Base-by-base conservation (phyloP, 1,284 basidiomycete genomes). In the Malassezia restricta region DNA sequence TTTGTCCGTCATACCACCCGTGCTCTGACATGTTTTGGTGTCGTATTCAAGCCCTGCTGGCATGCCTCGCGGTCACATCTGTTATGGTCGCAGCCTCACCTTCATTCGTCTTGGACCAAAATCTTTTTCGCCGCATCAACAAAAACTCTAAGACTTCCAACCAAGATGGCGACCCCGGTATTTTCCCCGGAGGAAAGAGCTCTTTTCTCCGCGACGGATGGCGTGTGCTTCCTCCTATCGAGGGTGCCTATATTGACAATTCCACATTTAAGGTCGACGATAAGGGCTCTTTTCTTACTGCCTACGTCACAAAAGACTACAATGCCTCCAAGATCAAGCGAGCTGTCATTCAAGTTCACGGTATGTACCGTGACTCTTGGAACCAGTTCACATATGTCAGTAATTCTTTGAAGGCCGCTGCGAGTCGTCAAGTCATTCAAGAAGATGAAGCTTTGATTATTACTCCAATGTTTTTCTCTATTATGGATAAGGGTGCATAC, bases 361-460 rank as follows among this genome's bases (percentile, higher is more conserved):
- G 66, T 15, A 54, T 65, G 43, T 64, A 63, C 38, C 46, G 66
- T 7, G 67, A 68, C 47, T 54, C 64, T 1, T 69, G 66, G 65
- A 68, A 71, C 46, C 59, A 66, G 56, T 68, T 59, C 59, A 46
- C 60, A 11, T 70, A 64, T 50, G 41, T 63, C n/a, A 61, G 65
- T 45, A 24, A 65, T 6, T 58, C 68, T 3, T 63, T 58, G 0
- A 52, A 47, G 2, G 49, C 55, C 7, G 51, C 51, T 33, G 28
- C 28, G 8, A 33, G 42, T 9, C 3, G 27, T 24, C 61, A 62
- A 1, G 58, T 42, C n/a, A 62, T 68, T 24, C 45, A 47, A 1
- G 31, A 55, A 1, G 64, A 66, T 20, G 63, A 69, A 38, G 62
- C 70, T 39, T 54, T 68, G 5, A 55, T 68, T 11, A 57, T 64